phyloP scores from a whole-genome alignment of 225 moss, liverwort and hornwort genomes.

The Polytrichum formosum region DNA sequence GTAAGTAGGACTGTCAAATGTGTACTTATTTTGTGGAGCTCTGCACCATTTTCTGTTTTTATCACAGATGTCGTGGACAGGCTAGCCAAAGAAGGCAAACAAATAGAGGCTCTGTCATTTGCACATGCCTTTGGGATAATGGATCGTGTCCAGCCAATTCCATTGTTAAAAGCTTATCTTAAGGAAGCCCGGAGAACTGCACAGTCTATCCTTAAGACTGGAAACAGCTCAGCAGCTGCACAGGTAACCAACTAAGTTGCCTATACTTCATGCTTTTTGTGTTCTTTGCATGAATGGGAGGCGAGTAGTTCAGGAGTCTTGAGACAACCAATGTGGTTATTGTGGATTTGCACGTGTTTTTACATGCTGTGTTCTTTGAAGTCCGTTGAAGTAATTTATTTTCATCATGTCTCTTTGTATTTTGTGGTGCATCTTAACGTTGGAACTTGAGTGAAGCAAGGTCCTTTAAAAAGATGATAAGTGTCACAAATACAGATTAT shows the following conservation, averaged over 20 bases:
- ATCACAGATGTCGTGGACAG: conserved; percentile 99
- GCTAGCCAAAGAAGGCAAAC: conserved; percentile 99
- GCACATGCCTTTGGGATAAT: conserved; percentile 99
- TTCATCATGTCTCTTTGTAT: no score
- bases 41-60: conserved; percentile 62
- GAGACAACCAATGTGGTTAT: no score
- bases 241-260: conserved; percentile 55
- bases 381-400: no score
- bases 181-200: conserved; percentile 99
- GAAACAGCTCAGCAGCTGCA: conserved; percentile 97
- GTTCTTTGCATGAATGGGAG: no score
- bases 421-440: no score
- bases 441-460: no score
- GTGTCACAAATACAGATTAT: no score
- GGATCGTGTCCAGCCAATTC: conserved; percentile 99
- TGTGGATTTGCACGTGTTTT: no score
- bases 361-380: no score
- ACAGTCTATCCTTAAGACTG: conserved; percentile 84
- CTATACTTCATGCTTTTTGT: no score
- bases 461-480: no score
- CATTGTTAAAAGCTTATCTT: conserved; percentile 89
- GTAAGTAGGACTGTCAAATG: conserved; percentile 16
- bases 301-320: no score
- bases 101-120: conserved; percentile 99
- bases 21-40: conserved; percentile 43